Conservation (phyloP, 2,329 filamentous ascomycete genomes). For the Monilinia vaccinii-corymbosi region DNA sequence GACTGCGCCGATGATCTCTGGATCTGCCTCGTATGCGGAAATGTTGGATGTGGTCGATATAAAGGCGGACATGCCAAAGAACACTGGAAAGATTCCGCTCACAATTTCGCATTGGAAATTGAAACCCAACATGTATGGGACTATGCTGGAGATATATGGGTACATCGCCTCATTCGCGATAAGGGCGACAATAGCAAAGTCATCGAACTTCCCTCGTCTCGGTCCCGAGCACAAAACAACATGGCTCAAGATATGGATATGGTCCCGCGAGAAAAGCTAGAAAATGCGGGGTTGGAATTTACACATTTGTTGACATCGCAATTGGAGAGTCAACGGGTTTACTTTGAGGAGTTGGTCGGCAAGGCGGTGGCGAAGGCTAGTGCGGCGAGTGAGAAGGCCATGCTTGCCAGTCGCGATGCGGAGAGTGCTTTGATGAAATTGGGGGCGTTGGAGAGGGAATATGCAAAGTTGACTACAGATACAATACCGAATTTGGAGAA, state of each 20-base stretch:
- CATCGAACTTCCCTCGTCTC: conserved; percentile 65
- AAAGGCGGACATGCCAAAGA: conserved; percentile 89
- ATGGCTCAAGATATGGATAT: conserved; percentile 46
- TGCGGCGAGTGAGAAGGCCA: conserved; percentile 58
- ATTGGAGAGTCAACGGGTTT: conserved; percentile 82
- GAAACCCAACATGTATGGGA: conserved; percentile 96
- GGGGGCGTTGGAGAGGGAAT: conserved; percentile 42
- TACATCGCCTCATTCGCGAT: conserved; percentile 88
- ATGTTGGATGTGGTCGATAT: conserved; percentile 88
- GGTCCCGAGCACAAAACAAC: conserved; percentile 2
- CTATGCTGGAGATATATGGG: conserved; percentile 90
- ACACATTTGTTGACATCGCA: conserved; percentile 89
- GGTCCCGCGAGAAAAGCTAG: conserved; percentile 59
- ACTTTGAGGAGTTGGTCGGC: conserved; percentile 87
- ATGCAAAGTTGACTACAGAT: conserved; percentile 39
- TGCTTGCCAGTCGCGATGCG: conserved; percentile 46
- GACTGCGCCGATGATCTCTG: conserved; percentile 76
- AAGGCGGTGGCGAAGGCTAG: conserved; percentile 85
- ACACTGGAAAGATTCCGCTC: conserved; percentile 82
- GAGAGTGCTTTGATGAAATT: conserved; percentile 43
- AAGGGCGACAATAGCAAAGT: conserved; percentile 80
- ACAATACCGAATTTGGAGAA: conserved; percentile 62
- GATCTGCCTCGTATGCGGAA: conserved; percentile 92
- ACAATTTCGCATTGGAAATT: conserved; percentile 88
- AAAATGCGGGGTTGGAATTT: conserved; percentile 85